Conservation (phyloP, 192 early-diverging fungal genomes). For the Coemansia guatemalensis region DNA sequence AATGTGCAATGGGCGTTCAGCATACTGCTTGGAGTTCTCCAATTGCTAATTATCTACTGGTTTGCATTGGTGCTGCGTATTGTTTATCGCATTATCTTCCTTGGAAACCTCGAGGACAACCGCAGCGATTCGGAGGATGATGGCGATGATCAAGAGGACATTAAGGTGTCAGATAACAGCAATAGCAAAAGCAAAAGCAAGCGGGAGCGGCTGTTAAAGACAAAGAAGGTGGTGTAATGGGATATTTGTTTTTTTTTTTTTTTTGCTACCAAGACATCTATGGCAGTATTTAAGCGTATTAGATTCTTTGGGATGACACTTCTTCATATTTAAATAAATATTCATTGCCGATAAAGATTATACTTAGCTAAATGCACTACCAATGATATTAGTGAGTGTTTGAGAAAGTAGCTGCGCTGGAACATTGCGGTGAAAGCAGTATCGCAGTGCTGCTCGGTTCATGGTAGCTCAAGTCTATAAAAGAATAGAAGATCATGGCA, state of each 20-base stretch:
- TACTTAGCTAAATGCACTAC: too few species aligned
- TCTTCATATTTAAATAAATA: too few species aligned
- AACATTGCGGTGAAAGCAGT: too few species aligned
- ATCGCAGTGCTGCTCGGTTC: too few species aligned
- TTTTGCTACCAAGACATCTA: background rate
- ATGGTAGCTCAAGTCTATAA: too few species aligned
- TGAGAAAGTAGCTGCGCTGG: too few species aligned
- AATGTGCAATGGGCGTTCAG: slow-evolving; percentile 17
- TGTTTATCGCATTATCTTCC: slow-evolving; percentile 58
- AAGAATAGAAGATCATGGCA: too few species aligned
- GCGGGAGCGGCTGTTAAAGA: background rate
- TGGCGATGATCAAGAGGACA: slow-evolving; percentile 10
- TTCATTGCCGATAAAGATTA: too few species aligned
- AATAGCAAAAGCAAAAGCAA: background rate
- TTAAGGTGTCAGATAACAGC: background rate
- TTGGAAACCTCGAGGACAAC: slow-evolving; percentile 60
- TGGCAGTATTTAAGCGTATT: background rate
- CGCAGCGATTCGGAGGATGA: slow-evolving; percentile 68
- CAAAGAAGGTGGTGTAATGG: background rate
- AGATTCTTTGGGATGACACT: too few species aligned
- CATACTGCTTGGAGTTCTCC: slow-evolving; percentile 50
- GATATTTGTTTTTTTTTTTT: background rate
- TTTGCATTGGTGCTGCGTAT: slow-evolving; percentile 65
- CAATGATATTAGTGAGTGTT: too few species aligned
- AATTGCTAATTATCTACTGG: slow-evolving; percentile 69